Evolutionary conservation across 75 land plant genomes (phyloP).

Genomic region (Isoetes taiwanensis): DNA sequence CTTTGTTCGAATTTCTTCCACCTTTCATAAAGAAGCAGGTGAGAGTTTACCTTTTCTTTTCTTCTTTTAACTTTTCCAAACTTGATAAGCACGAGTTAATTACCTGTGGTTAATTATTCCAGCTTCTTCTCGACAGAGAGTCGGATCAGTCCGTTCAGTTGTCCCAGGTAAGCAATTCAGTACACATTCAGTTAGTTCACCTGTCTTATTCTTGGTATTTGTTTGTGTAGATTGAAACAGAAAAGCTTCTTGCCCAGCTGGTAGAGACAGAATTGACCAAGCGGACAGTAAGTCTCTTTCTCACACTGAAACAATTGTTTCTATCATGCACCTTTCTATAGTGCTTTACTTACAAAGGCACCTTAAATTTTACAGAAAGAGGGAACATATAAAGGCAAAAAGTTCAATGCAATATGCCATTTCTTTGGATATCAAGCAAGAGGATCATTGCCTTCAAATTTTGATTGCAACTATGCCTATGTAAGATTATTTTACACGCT

Average conservation of each 20-base stretch:
- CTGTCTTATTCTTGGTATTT: not conserved
- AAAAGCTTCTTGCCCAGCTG: conserved; percentile 87
- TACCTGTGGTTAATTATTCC: conserved; percentile 9
- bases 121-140: conserved; percentile 86
- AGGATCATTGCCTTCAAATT: conserved; percentile 95
- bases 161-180: conserved; percentile 66
- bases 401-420: conserved; percentile 97
- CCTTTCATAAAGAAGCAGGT: conserved; percentile 80
- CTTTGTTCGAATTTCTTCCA: conserved; percentile 90
- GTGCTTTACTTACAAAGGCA: too few species aligned
- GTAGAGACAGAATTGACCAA: conserved; percentile 89
- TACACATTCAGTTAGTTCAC: too few species aligned
- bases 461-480: conserved; percentile 95
- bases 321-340: too few species aligned
- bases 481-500: conserved; percentile 27
- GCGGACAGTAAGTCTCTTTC: conserved; percentile 36
- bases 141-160: conserved; percentile 93
- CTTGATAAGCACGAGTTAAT: not conserved
- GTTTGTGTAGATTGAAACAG: conserved; percentile 81
- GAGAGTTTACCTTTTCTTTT: not conserved
- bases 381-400: conserved; percentile 91
- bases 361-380: conserved; percentile 54
- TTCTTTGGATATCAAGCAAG: conserved; percentile 99
- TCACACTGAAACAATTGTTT: not conserved
- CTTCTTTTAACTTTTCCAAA: not conserved